phyloP scores from a whole-genome alignment of 2,329 filamentous ascomycete species.

The Arthrobotrys entomopaga region DNA sequence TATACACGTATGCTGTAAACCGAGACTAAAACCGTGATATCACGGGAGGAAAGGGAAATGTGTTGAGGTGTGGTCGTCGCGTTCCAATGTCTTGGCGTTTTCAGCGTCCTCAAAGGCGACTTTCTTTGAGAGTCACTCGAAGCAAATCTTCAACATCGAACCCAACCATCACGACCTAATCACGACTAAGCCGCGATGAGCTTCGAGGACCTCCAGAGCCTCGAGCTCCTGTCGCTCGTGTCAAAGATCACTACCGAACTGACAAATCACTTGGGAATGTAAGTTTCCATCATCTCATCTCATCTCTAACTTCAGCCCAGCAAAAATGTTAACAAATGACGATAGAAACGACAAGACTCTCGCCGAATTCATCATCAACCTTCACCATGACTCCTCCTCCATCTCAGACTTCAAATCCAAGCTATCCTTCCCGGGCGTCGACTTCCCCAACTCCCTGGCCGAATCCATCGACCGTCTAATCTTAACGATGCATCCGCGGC shows the following conservation, averaged over 20 bases:
- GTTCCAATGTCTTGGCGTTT: conserved; percentile 35
- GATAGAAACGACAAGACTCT: conserved; percentile 82
- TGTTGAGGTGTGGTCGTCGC: conserved; percentile 46
- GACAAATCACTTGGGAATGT: conserved; percentile 87
- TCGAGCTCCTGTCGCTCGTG: conserved; percentile 92
- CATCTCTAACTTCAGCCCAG: neutral
- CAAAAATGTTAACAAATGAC: conserved; percentile 6
- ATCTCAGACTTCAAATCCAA: conserved; percentile 79
- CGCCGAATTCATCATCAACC: conserved; percentile 93
- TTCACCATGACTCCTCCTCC: conserved; percentile 78
- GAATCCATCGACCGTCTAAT: conserved; percentile 92
- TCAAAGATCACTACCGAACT: conserved; percentile 94
- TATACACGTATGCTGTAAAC: neutral
- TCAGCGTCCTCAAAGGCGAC: conserved; percentile 2
- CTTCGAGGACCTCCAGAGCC: conserved; percentile 91
- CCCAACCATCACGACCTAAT: neutral
- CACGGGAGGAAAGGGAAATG: neutral
- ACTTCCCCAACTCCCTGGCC: conserved; percentile 84
- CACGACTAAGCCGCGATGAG: conserved; percentile 51
- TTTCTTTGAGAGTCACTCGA: neutral
- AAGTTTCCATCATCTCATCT: conserved; percentile 14
- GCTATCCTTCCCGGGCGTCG: conserved; percentile 79
- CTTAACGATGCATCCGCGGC: conserved; percentile 87
- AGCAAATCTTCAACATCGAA: neutral
- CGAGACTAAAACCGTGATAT: neutral